Evolutionary conservation across 805 yeast genomes (phyloP), one percentile per base, ranked within the genome.

Genomic region (Cyberlindnera xylosilytica): DNA sequence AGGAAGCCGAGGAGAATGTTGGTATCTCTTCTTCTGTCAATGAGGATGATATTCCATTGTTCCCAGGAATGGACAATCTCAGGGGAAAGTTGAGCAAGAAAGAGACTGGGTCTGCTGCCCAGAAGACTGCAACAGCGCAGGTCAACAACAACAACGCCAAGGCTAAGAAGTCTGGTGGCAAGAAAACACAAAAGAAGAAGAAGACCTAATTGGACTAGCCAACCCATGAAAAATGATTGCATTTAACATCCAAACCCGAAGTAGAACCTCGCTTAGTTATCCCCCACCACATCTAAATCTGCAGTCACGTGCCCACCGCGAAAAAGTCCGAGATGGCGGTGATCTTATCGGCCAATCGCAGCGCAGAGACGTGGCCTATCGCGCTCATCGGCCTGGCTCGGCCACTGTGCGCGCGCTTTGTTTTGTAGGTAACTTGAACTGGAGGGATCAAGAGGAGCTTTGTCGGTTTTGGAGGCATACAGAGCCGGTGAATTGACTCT

Each of bases 51-150:
- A 24, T 40, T 2, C 48, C 48, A 23, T 51, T 65, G 36, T 65
- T 64, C 44, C 70, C 69, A 16, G 51, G 52, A 1, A 22, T 49
- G 19, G 41, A 44, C 31, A 30, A 46, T n/a, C 27, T 42, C 13
- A 46, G 41, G 30, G 48, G 47, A 6, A 41, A 39, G 22, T 20
- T 39, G 32, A 29, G 16, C 12, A 29, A 29, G 32, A 16, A 16
- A 6, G 6, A 6, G 6, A 17, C 18, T 15, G 18, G 15, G 6
- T 10, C n/a, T n/a, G n/a, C 30, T 15, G 30, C 30, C 30, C 6
- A 11, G 16, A 6, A 7, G 15, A 27, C 32, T 6, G 7, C 30
- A n/a, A 16, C 32, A 15, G n/a, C 32, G 9, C 32, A 29, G 32
- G 18, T 19, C 13, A 29, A 29, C 9, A n/a, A 18, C 12, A 17